These are phyloP conservation scores for Cercophora newfieldiana DNA, from an alignment of 495 filamentous ascomycete genomes.

Conservation along the genomic window DNA sequence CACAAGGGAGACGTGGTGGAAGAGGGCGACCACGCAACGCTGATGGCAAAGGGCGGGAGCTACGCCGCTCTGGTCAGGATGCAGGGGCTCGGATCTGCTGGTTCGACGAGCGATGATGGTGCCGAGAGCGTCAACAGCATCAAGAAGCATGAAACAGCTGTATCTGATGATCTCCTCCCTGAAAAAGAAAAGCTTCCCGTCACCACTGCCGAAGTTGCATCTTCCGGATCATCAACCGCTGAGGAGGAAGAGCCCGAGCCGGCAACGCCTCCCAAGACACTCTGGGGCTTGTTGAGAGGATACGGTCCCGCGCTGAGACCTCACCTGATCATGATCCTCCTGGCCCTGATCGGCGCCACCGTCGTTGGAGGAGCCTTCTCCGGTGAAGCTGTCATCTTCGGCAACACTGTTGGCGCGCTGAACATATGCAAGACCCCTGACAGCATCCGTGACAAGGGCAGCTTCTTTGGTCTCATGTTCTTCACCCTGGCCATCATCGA, in stretches of 20 bases:
- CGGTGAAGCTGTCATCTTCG: slow-evolving; percentile 36
- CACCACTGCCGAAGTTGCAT: not conserved
- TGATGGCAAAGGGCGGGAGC: slow-evolving; percentile 7
- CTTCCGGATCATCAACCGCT: not conserved
- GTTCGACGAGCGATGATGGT: slow-evolving; percentile 43
- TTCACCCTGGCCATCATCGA: slow-evolving; percentile 79
- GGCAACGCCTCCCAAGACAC: slow-evolving; percentile 29
- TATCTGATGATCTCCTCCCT: not conserved
- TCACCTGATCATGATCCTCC: slow-evolving; percentile 18
- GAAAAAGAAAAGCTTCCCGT: not conserved
- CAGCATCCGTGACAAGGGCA: slow-evolving; percentile 59
- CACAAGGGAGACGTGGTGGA: slow-evolving; percentile 15
- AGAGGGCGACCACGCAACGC: not conserved
- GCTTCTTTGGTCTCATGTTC: slow-evolving; percentile 91
- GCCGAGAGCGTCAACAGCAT: slow-evolving; percentile 5
- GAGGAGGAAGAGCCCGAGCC: slow-evolving; percentile 42
- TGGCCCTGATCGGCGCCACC: slow-evolving; percentile 24
- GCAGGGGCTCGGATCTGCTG: slow-evolving; percentile 44
- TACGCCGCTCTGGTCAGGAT: slow-evolving; percentile 45
- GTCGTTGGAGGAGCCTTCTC: slow-evolving; percentile 32
- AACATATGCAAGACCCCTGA: slow-evolving; percentile 34
- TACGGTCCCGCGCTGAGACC: slow-evolving; percentile 23
- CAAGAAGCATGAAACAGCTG: not conserved
- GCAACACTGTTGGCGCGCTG: slow-evolving; percentile 35
- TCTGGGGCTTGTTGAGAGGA: slow-evolving; percentile 17